Evolutionary conservation across 139 green algal species (phyloP).

Genomic region (Pedinophyceae sp.): DNA sequence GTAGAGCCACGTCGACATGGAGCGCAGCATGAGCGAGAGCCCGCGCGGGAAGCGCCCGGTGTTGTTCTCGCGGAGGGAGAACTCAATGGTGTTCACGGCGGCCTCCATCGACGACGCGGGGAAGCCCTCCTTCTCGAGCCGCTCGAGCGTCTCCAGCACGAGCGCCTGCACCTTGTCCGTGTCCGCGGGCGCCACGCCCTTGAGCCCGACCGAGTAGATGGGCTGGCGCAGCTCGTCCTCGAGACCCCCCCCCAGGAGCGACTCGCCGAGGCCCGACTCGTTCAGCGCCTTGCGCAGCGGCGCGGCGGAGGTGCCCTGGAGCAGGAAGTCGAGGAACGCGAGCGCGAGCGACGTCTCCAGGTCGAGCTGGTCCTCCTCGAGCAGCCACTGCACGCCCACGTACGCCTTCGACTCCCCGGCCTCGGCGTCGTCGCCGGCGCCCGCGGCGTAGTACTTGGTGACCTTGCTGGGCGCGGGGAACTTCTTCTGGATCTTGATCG

Average conservation of each 20-base stretch:
- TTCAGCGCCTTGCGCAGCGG: slow-evolving; percentile 76
- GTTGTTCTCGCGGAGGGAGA: slow-evolving; percentile 96
- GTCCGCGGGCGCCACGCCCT: slow-evolving; percentile 59
- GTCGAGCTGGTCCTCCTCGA: slow-evolving; percentile 68
- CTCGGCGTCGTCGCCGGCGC: slow-evolving; percentile 29
- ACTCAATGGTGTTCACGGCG: slow-evolving; percentile 96
- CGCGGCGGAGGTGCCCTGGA: slow-evolving; percentile 76
- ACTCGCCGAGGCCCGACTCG: slow-evolving; percentile 76
- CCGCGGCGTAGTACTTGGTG: slow-evolving; percentile 30
- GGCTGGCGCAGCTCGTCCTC: slow-evolving; percentile 85
- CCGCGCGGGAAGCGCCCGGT: slow-evolving; percentile 89
- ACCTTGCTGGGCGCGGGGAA: slow-evolving; percentile 30
- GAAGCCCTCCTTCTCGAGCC: slow-evolving; percentile 58
- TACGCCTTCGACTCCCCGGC: slow-evolving; percentile 38
- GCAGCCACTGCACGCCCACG: slow-evolving; percentile 79
- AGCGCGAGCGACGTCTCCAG: slow-evolving; percentile 83
- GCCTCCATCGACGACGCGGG: slow-evolving; percentile 61
- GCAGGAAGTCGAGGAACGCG: slow-evolving; percentile 89
- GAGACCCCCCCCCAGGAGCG: slow-evolving; percentile 78
- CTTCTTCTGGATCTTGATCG: slow-evolving; percentile 55
- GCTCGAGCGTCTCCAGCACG: slow-evolving; percentile 48
- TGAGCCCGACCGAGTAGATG: slow-evolving; percentile 67
- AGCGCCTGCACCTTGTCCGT: slow-evolving; percentile 62
- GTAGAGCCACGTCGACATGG: slow-evolving; percentile 90
- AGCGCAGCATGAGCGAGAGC: slow-evolving; percentile 87